Conservation (phyloP, 495 filamentous ascomycete species). For the Hypoxylon perforatum region DNA sequence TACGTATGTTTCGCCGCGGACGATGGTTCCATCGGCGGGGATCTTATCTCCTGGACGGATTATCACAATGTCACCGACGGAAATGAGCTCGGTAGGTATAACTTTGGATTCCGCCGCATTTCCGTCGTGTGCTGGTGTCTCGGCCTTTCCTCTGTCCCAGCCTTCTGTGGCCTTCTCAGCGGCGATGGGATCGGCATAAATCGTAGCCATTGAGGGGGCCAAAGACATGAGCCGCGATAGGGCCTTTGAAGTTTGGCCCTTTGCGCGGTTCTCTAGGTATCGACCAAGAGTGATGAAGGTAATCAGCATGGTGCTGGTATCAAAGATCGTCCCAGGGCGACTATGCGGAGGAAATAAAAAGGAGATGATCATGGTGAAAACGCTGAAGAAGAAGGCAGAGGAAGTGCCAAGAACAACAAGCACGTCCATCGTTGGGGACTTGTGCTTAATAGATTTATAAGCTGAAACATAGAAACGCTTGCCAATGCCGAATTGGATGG, state of each 20-base stretch:
- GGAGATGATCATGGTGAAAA: constrained; percentile 87
- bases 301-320: constrained; percentile 98
- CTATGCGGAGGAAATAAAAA: constrained; percentile 74
- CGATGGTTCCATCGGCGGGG: constrained; percentile 89
- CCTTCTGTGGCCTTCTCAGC: constrained; percentile 87
- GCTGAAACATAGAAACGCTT: constrained; percentile 91
- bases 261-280: constrained; percentile 93
- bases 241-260: constrained; percentile 95
- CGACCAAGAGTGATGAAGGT: constrained; percentile 94
- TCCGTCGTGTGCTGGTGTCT: constrained; percentile 56
- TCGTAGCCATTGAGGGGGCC: constrained; percentile 95
- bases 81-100: constrained; percentile 94
- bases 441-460: constrained; percentile 89
- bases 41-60: constrained; percentile 96
- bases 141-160: constrained; percentile 68
- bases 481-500: constrained; percentile 96
- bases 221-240: constrained; percentile 96
- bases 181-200: constrained; percentile 96
- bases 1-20: constrained; percentile 89
- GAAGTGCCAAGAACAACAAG: constrained; percentile 94
- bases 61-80: constrained; percentile 93
- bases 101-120: constrained; percentile 79
- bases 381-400: constrained; percentile 97
- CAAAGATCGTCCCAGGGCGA: constrained; percentile 88
- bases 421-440: constrained; percentile 96